Percentiles rank a stretch among this genome's conserved stretches.
These are phyloP conservation scores for Ascochyta pisi DNA, from an alignment of 2,329 filamentous ascomycete species.

Conservation along the genomic window DNA sequence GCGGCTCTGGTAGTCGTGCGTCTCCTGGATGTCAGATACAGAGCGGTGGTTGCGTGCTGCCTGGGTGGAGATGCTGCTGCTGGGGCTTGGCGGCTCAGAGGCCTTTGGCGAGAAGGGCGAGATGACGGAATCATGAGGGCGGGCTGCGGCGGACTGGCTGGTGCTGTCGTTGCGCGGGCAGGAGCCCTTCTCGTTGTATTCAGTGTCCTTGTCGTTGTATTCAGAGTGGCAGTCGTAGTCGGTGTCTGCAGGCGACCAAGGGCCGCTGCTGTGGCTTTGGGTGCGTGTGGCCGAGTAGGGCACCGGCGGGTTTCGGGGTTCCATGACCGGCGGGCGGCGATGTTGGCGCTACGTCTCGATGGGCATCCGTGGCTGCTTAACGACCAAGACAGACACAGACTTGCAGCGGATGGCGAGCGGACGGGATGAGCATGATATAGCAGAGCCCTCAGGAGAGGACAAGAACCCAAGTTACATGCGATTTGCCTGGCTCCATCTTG, in stretches of 20 bases:
- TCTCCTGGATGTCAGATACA: slow-evolving; percentile 24
- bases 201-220: slow-evolving; percentile 31
- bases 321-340: slow-evolving; percentile 38
- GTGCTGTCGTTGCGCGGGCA: slow-evolving; percentile 23
- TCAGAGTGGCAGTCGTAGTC: slow-evolving; percentile 24
- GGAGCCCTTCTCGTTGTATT: slow-evolving; percentile 36
- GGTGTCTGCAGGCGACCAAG: slow-evolving; percentile 17
- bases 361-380: slow-evolving; percentile 34
- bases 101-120: slow-evolving; percentile 46
- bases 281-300: slow-evolving; percentile 34
- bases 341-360: slow-evolving; percentile 30
- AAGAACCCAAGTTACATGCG: slow-evolving; percentile 19
- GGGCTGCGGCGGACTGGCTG: slow-evolving; percentile 35
- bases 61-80: slow-evolving; percentile 42
- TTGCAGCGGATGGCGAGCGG: slow-evolving; percentile 23
- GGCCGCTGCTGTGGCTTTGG: slow-evolving; percentile 21
- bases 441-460: slow-evolving; percentile 24
- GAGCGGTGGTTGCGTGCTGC: slow-evolving; percentile 25
- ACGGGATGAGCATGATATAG: slow-evolving; percentile 46
- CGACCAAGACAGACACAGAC: slow-evolving; percentile 21
- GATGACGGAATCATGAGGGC: slow-evolving; percentile 48
- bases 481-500: slow-evolving; percentile 20
- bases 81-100: slow-evolving; percentile 44
- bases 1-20: neutral
- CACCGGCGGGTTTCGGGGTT: slow-evolving; percentile 41